Evolutionary conservation across 805 yeast genomes (phyloP), one percentile per base, ranked within the genome.

Genomic region (Candida ficus): DNA sequence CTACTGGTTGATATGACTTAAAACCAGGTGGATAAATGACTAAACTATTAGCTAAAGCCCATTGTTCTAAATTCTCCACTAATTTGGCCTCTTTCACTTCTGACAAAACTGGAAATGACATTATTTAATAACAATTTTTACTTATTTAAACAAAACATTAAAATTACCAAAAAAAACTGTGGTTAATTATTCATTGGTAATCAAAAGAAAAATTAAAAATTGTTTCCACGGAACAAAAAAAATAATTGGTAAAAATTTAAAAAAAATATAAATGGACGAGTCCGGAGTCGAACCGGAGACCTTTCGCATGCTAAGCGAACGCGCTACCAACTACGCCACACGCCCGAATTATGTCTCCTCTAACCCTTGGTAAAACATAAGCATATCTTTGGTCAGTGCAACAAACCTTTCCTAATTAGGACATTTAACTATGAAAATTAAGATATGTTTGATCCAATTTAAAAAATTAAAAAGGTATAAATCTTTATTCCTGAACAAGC

Each of bases 241-340:
- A 4, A 13, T 13, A 26, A 26, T 7, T 12, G 13, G 16, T 12
- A 27, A 29, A 29, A 29, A 21, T 21, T 18, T 11, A 11, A 29
- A 28, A 33, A 35, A 41, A 39, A 42, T 43, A 61, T 43, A 44
- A 62, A 45, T 76, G 82, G 82, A 76, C 82, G 78, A 76, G 80
- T 73, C 76, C 75, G 82, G 82, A 76, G 70, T 76, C 78, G 83
- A 76, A 75, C 81, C 81, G 76, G 76, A 75, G 83, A 77, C 83
- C 82, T 77, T 75, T 75, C 79, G 76, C 83, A 76, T 76, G 81
- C 81, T 75, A 77, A 76, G 83, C 76, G 78, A 75, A 74, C 83
- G 83, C 83, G 83, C 83, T 77, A 77, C 83, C 83, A 75, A 78
- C 83, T 77, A 73, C 83, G 83, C 83, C 83, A 77, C 81, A 77